Evolutionary conservation across 768 basidiomycete genomes (phyloP).

Genomic region (Collybiopsis luxurians): DNA sequence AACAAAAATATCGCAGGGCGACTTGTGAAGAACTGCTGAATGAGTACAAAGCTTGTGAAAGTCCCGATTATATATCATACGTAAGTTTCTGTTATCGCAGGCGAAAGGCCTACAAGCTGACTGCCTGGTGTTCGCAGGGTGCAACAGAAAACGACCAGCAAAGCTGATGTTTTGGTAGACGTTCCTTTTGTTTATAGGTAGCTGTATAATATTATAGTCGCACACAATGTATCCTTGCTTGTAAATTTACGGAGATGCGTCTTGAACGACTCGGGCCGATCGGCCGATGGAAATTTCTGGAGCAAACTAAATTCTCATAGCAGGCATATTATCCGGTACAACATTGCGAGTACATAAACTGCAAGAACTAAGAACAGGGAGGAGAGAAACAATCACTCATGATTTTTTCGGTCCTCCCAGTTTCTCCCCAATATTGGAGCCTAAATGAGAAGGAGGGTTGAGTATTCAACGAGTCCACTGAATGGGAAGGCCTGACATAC

Average conservation of each 20-base stretch:
- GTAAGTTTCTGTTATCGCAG: slow-evolving; percentile 38
- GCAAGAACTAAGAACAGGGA: slow-evolving; percentile 6
- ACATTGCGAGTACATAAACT: not conserved
- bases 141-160: slow-evolving; percentile 1
- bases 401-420: slow-evolving; percentile 75
- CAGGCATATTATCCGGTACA: slow-evolving; percentile 6
- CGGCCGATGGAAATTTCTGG: too few species aligned
- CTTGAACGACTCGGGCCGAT: too few species aligned
- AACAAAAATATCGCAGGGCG: slow-evolving; percentile 45
- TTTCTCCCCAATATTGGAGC: slow-evolving; percentile 83
- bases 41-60: slow-evolving; percentile 96
- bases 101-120: not conserved
- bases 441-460: slow-evolving; percentile 30
- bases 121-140: not conserved
- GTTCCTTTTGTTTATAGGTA: too few species aligned
- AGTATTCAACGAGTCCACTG: slow-evolving; percentile 1
- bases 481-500: slow-evolving; percentile 36
- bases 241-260: too few species aligned
- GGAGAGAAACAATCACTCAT: slow-evolving; percentile 39
- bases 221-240: too few species aligned
- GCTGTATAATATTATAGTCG: too few species aligned
- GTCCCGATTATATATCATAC: slow-evolving; percentile 89
- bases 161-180: not conserved
- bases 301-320: too few species aligned
- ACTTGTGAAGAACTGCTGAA: slow-evolving; percentile 86